Conservation (phyloP, 108 stramenopile species). For the Tribonema minus region DNA sequence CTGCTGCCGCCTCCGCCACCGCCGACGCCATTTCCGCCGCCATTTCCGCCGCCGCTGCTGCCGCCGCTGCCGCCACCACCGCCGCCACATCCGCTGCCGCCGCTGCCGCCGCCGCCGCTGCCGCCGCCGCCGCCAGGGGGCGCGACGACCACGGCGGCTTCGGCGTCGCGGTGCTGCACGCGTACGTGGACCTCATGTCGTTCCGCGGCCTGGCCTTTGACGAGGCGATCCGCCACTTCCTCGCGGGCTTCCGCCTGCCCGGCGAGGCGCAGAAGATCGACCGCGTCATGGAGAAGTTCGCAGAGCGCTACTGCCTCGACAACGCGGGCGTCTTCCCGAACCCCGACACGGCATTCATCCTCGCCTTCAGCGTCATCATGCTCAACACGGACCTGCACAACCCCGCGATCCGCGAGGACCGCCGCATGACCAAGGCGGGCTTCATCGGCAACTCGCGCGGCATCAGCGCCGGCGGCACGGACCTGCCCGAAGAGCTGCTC, state of each 20-base stretch:
- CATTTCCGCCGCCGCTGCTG: no score
- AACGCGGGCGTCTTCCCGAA: conserved; percentile 54
- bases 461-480: conserved; percentile 84
- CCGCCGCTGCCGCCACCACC: no score
- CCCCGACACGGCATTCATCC: conserved; percentile 91
- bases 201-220: conserved; percentile 74
- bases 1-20: no score
- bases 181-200: conserved; percentile 79
- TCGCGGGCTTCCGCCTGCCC: conserved; percentile 90
- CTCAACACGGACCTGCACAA: conserved; percentile 96
- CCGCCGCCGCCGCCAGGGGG: no score
- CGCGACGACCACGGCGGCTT: conserved; percentile 80
- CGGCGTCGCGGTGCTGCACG: conserved; percentile 71
- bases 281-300: conserved; percentile 98
- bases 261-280: conserved; percentile 99
- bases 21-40: no score
- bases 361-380: conserved; percentile 97
- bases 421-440: conserved; percentile 83
- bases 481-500: conserved; percentile 80
- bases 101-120: no score
- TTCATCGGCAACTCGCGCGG: conserved; percentile 91
- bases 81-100: no score
- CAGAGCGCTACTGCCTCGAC: conserved; percentile 74
- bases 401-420: conserved; percentile 67
- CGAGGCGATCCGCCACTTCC: conserved; percentile 83